phyloP scores from a whole-genome alignment of 345 rosid species.

The Hypericum perforatum region DNA sequence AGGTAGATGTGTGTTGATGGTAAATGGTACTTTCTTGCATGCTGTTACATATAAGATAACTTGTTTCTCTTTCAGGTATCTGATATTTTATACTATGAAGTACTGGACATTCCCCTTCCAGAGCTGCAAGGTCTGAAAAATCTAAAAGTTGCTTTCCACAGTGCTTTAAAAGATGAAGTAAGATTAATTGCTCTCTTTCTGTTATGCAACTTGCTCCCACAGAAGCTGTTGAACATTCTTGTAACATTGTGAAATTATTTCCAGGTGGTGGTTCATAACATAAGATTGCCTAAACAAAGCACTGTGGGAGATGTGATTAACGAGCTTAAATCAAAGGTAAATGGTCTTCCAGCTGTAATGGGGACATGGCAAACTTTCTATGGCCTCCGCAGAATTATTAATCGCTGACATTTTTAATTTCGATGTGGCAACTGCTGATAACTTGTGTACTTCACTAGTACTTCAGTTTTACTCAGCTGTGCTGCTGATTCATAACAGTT shows the following conservation, averaged over 20 bases:
- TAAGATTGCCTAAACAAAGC: constrained; percentile 88
- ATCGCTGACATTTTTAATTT: background rate
- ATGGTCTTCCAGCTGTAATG: background rate
- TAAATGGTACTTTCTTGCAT: too few species aligned
- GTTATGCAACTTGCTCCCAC: background rate
- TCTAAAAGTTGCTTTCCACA: constrained; percentile 76
- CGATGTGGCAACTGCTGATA: too few species aligned
- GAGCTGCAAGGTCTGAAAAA: constrained; percentile 87
- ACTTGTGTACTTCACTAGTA: too few species aligned
- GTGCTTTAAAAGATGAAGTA: constrained; percentile 77
- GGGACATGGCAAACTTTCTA: background rate
- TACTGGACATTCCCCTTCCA: constrained; percentile 92
- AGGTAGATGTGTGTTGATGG: too few species aligned
- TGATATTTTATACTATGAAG: constrained; percentile 91
- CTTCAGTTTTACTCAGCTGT: background rate
- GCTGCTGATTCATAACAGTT: background rate
- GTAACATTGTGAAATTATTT: constrained; percentile 12
- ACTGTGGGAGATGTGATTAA: constrained; percentile 84
- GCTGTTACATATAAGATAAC: background rate
- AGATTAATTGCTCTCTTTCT: constrained; percentile 14
- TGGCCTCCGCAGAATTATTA: background rate
- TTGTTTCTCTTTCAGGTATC: constrained; percentile 41
- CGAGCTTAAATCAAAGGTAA: constrained; percentile 81
- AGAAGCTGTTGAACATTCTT: constrained; percentile 4
- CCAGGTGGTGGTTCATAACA: constrained; percentile 76